Conservation (phyloP, 2,329 filamentous ascomycete genomes). For the Ophioceras dolichostomum region DNA sequence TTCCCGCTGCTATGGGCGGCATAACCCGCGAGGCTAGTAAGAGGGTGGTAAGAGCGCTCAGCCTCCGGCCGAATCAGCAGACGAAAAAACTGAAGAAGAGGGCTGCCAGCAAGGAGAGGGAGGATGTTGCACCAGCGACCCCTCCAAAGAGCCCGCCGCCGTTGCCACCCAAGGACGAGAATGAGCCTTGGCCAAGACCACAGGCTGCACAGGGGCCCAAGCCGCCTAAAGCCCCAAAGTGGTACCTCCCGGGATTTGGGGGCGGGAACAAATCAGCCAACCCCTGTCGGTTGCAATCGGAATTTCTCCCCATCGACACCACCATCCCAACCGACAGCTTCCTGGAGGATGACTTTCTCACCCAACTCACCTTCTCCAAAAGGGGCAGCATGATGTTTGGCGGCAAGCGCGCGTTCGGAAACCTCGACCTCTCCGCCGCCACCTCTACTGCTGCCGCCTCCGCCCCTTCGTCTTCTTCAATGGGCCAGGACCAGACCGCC, state of each 20-base stretch:
- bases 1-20: too few species aligned
- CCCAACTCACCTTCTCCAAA: conserved; percentile 46
- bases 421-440: conserved; percentile 3
- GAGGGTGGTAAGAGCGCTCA: conserved; percentile 4
- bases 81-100: conserved; percentile 5
- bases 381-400: conserved; percentile 52
- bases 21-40: conserved; percentile 5
- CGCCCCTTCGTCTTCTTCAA: too few species aligned
- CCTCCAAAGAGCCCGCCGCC: neutral
- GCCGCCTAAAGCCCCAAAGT: conserved; percentile 14
- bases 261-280: neutral
- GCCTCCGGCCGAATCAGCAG: conserved; percentile 3
- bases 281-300: conserved; percentile 1
- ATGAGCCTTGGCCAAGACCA: conserved; percentile 2
- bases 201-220: conserved; percentile 12
- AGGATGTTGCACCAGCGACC: neutral
- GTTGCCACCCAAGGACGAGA: neutral
- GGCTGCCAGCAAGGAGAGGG: neutral
- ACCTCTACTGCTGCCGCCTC: neutral
- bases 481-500: too few species aligned
- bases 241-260: conserved; percentile 7
- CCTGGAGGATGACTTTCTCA: conserved; percentile 45
- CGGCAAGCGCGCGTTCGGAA: conserved; percentile 23
- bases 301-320: conserved; percentile 40
- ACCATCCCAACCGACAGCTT: conserved; percentile 43